These are phyloP conservation scores for Cyclostephanos invisitatus DNA, from an alignment of 108 stramenopile genomes.

Conservation along the genomic window DNA sequence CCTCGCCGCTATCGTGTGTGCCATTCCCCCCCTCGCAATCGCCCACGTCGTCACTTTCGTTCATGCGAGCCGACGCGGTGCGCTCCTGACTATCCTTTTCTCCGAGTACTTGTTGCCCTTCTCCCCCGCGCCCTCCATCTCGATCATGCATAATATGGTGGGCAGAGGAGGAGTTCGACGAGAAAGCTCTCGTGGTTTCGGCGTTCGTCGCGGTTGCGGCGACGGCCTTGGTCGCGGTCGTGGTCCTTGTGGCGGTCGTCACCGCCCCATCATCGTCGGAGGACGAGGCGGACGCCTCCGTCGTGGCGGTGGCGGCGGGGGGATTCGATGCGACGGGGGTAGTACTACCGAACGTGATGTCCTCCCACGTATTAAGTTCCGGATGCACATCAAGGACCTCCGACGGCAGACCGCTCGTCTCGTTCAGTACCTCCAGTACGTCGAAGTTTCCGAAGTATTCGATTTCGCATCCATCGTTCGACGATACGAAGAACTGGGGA, in stretches of 20 bases:
- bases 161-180: neutral
- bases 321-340: too few relatives aligned
- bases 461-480: constrained; percentile 33
- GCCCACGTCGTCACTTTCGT: neutral
- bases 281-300: neutral
- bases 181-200: too few relatives aligned
- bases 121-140: neutral
- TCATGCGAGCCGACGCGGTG: neutral
- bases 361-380: constrained; percentile 61
- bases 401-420: constrained; percentile 52
- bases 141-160: neutral
- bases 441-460: constrained; percentile 61
- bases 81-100: neutral
- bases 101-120: neutral
- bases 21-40: neutral
- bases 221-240: too few relatives aligned
- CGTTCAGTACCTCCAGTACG: constrained; percentile 60
- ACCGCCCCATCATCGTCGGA: neutral
- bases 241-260: neutral
- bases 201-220: too few relatives aligned
- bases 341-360: constrained; percentile 12
- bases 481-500: constrained; percentile 78
- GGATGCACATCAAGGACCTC: constrained; percentile 57
- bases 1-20: neutral
- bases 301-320: neutral